Conservation (phyloP, 768 basidiomycete species). For the Exidia glandulosa region DNA sequence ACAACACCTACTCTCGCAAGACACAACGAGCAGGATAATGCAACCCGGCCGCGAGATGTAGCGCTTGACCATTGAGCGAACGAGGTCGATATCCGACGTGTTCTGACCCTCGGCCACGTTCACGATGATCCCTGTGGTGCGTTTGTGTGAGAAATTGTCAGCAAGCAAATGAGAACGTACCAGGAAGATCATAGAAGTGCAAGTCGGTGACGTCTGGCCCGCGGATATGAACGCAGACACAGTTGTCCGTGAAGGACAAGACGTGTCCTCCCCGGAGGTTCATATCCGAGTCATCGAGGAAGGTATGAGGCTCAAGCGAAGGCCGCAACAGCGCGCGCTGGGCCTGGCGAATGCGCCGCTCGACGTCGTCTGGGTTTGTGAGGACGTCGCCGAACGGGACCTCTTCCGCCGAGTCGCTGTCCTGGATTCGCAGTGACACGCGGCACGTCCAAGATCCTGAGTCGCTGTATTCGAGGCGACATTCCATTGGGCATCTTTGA, state of each 20-base stretch:
- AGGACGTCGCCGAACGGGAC: conserved; percentile 39
- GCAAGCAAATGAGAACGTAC: conserved; percentile 15
- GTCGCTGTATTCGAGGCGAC: background rate
- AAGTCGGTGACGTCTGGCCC: conserved; percentile 51
- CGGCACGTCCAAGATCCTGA: conserved; percentile 19
- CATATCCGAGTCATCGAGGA: conserved; percentile 29
- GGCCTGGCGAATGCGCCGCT: conserved; percentile 55
- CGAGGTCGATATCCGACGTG: conserved; percentile 46
- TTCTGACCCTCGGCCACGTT: conserved; percentile 40
- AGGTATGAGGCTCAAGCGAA: conserved; percentile 18
- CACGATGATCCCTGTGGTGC: conserved; percentile 48
- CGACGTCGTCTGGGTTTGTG: conserved; percentile 39
- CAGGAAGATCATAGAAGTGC: conserved; percentile 55
- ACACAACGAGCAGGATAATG: conserved; percentile 45
- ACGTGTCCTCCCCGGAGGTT: conserved; percentile 12
- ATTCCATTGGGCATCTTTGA: background rate
- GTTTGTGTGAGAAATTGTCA: background rate
- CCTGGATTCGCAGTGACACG: conserved; percentile 21
- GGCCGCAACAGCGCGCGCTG: conserved; percentile 61
- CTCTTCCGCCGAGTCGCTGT: conserved; percentile 7
- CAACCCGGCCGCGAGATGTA: conserved; percentile 57
- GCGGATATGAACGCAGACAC: conserved; percentile 46
- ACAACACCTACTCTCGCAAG: conserved; percentile 51
- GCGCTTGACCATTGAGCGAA: conserved; percentile 42
- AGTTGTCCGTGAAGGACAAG: conserved; percentile 41